Conservation (phyloP, 2,329 filamentous ascomycete genomes). For the Zasmidium angulare region DNA sequence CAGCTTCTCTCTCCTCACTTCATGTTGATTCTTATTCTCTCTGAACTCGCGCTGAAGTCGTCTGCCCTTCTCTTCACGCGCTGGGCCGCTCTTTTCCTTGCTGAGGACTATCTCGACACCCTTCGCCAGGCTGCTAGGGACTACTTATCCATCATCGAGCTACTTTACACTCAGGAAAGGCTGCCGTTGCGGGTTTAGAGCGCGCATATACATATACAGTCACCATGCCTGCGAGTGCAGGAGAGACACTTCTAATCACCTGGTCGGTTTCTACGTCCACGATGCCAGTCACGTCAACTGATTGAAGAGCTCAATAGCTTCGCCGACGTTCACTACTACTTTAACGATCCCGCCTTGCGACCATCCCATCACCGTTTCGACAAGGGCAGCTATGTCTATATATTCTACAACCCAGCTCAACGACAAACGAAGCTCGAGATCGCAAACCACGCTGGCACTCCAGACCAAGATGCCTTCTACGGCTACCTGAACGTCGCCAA, state of each 20-base stretch:
- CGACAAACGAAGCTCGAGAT: conserved; percentile 71
- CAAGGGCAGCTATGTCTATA: conserved; percentile 75
- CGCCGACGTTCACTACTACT: conserved; percentile 77
- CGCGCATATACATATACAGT: neutral
- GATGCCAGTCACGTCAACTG: neutral
- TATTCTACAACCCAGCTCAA: conserved; percentile 71
- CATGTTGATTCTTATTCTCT: conserved; percentile 14
- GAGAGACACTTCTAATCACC: conserved; percentile 49
- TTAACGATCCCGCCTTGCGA: conserved; percentile 63
- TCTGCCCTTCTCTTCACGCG: conserved; percentile 17
- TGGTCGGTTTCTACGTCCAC: neutral
- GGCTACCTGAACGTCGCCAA: conserved; percentile 61
- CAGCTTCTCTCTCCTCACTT: neutral
- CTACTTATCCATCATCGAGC: conserved; percentile 30
- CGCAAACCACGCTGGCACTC: conserved; percentile 71
- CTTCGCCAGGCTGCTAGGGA: conserved; percentile 28
- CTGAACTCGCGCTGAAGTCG: conserved; percentile 15
- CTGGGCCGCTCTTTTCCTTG: conserved; percentile 14
- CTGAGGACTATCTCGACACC: conserved; percentile 27
- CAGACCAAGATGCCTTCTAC: conserved; percentile 76
- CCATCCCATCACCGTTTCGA: conserved; percentile 80
- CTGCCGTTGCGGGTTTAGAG: conserved; percentile 17
- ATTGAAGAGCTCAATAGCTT: conserved; percentile 57
- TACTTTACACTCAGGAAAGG: conserved; percentile 24
- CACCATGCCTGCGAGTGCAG: conserved; percentile 49